Percentiles rank a stretch among this genome's conserved stretches.
Conservation (phyloP, 192 early-diverging fungal genomes). For the Umbelopsis sp. region DNA sequence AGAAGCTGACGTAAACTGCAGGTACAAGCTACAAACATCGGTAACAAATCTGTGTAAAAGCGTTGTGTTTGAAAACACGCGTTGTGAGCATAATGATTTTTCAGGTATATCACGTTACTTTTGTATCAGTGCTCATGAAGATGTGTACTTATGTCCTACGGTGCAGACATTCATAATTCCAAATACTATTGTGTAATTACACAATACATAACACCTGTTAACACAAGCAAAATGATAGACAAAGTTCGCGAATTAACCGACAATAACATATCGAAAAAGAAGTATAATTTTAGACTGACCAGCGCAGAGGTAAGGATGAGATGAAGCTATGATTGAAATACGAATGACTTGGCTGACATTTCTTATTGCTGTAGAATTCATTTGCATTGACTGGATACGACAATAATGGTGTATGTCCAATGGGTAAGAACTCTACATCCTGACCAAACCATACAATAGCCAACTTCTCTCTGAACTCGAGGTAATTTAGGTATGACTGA, state of each 20-base stretch:
- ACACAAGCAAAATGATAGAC: constrained; percentile 65
- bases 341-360: too few species aligned
- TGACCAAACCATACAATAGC: too few species aligned
- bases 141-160: not conserved
- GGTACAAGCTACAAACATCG: not conserved
- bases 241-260: constrained; percentile 58
- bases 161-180: constrained; percentile 51
- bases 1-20: not conserved
- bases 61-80: constrained; percentile 88
- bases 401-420: constrained; percentile 69
- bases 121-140: not conserved
- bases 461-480: not conserved
- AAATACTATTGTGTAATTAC: constrained; percentile 71
- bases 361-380: constrained; percentile 41
- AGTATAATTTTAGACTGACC: constrained; percentile 80
- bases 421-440: constrained; percentile 48
- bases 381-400: constrained; percentile 73
- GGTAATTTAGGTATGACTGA: constrained; percentile 46
- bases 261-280: constrained; percentile 61
- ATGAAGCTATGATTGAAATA: too few species aligned
- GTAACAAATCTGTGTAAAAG: constrained; percentile 73
- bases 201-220: constrained; percentile 61
- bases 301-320: constrained; percentile 44
- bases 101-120: constrained; percentile 28
- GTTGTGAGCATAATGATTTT: constrained; percentile 54